Conservation (phyloP, 2,329 filamentous ascomycete species). For the Alternaria sp. region DNA sequence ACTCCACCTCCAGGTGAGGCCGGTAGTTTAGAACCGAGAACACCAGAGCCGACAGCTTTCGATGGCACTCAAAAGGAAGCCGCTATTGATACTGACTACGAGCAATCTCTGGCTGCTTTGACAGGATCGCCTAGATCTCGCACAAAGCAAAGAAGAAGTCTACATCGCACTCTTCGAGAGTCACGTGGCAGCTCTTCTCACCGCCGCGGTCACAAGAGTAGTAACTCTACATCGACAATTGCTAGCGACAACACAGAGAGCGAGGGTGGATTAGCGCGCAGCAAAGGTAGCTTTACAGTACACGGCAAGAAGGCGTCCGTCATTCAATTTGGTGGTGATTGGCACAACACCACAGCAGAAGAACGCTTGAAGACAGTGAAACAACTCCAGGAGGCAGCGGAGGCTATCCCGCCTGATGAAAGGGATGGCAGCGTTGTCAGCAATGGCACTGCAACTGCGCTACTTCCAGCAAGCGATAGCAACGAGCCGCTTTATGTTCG, state of each 20-base stretch:
- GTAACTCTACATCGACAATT: slow-evolving; percentile 71
- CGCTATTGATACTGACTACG: slow-evolving; percentile 43
- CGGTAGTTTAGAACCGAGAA: slow-evolving; percentile 31
- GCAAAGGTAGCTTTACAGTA: slow-evolving; percentile 89
- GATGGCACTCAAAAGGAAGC: slow-evolving; percentile 39
- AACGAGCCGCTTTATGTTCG: slow-evolving; percentile 36
- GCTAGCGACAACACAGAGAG: slow-evolving; percentile 61
- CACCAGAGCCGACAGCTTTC: slow-evolving; percentile 34
- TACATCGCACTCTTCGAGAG: slow-evolving; percentile 90
- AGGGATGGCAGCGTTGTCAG: slow-evolving; percentile 39
- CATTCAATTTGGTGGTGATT: slow-evolving; percentile 93
- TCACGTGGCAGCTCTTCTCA: slow-evolving; percentile 69
- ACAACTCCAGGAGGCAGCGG: slow-evolving; percentile 47
- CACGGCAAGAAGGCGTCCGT: slow-evolving; percentile 98
- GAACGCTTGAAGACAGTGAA: slow-evolving; percentile 52
- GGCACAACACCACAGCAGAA: slow-evolving; percentile 67
- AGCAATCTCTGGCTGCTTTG: slow-evolving; percentile 36
- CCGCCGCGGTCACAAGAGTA: slow-evolving; percentile 78
- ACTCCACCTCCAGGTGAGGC: slow-evolving; percentile 46
- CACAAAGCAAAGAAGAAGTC: slow-evolving; percentile 79
- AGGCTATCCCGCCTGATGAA: slow-evolving; percentile 38
- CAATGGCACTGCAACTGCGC: slow-evolving; percentile 32
- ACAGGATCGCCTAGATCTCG: slow-evolving; percentile 61
- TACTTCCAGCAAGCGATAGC: slow-evolving; percentile 29
- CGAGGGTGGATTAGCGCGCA: slow-evolving; percentile 77